A percentile compares a stretch with the other conserved stretches of the same genome.
Evolutionary conservation across 805 yeast species (phyloP).

Genomic region (Wickerhamomyces strasburgensis): DNA sequence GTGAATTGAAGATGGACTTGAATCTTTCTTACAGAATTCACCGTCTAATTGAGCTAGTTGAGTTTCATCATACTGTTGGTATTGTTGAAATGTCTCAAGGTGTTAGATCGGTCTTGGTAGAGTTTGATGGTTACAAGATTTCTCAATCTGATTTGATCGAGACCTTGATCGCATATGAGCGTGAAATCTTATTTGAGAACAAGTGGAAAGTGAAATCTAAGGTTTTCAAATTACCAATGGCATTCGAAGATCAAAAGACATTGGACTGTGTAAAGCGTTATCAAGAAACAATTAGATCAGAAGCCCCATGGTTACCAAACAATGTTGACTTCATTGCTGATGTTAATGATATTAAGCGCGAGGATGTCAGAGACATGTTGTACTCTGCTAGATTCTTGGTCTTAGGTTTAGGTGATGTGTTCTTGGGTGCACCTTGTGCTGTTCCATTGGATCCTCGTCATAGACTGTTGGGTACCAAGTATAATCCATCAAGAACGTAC

Average conservation of each 20-base stretch:
- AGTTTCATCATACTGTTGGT: slow-evolving; percentile 61
- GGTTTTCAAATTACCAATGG: slow-evolving; percentile 85
- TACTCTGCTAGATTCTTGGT: slow-evolving; percentile 90
- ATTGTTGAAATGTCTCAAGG: slow-evolving; percentile 96
- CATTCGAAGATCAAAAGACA: slow-evolving; percentile 89
- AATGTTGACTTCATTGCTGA: slow-evolving; percentile 92
- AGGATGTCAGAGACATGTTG: slow-evolving; percentile 75
- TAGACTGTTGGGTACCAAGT: slow-evolving; percentile 85
- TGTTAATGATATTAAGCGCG: slow-evolving; percentile 75
- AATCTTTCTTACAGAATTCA: slow-evolving; percentile 82
- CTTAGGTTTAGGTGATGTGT: slow-evolving; percentile 94
- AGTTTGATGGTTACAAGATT: slow-evolving; percentile 62
- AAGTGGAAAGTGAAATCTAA: slow-evolving; percentile 87
- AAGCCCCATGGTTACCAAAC: slow-evolving; percentile 97
- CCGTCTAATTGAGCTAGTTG: slow-evolving; percentile 70
- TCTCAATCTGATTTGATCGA: slow-evolving; percentile 59
- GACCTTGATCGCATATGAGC: slow-evolving; percentile 68
- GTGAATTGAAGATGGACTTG: slow-evolving; percentile 82
- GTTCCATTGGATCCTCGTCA: slow-evolving; percentile 97
- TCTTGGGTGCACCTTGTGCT: slow-evolving; percentile 97
- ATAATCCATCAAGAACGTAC: slow-evolving; percentile 93
- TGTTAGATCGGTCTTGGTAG: slow-evolving; percentile 89
- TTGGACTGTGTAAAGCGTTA: slow-evolving; percentile 87
- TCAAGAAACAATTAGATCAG: slow-evolving; percentile 85
- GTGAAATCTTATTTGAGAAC: slow-evolving; percentile 64